Percentiles rank a stretch among this genome's conserved stretches.
Evolutionary conservation across 345 rosid genomes (phyloP).

Genomic region (Pugionium dolabratum): DNA sequence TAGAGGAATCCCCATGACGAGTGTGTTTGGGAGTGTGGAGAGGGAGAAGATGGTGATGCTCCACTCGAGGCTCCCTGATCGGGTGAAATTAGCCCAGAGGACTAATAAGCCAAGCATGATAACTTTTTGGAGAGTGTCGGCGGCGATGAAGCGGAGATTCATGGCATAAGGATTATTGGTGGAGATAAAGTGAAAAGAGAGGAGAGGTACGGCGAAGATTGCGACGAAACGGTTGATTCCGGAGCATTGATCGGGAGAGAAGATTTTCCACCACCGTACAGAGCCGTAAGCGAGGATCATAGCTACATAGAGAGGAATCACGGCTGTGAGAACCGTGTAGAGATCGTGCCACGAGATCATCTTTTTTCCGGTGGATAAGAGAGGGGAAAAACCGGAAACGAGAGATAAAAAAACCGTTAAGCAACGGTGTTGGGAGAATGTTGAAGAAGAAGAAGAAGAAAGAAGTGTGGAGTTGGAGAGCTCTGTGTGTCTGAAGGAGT

Average conservation of each 20-base stretch:
- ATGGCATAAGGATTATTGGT: slow-evolving; percentile 77
- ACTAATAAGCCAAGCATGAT: slow-evolving; percentile 60
- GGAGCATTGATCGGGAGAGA: slow-evolving; percentile 93
- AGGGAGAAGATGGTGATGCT: slow-evolving; percentile 89
- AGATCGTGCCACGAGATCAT: slow-evolving; percentile 83
- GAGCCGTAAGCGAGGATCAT: slow-evolving; percentile 97
- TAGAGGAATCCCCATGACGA: slow-evolving; percentile 97
- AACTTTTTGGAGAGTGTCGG: slow-evolving; percentile 85
- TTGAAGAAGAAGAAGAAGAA: slow-evolving; percentile 20
- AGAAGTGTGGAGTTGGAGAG: slow-evolving; percentile 30
- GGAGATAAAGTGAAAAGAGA: slow-evolving; percentile 96
- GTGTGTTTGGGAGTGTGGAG: slow-evolving; percentile 90
- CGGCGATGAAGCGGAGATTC: slow-evolving; percentile 91
- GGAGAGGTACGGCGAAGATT: slow-evolving; percentile 88
- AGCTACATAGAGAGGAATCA: slow-evolving; percentile 92
- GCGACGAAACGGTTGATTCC: slow-evolving; percentile 98
- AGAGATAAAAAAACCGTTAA: slow-evolving; percentile 32
- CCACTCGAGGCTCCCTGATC: slow-evolving; percentile 84
- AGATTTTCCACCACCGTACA: slow-evolving; percentile 97
- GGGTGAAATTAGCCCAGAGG: slow-evolving; percentile 65
- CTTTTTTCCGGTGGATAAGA: slow-evolving; percentile 21
- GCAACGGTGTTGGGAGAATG: slow-evolving; percentile 27
- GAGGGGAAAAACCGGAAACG: slow-evolving; percentile 19
- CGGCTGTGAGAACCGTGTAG: slow-evolving; percentile 87
- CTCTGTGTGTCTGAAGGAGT: slow-evolving; percentile 33